These are phyloP conservation scores for Pachyrhizus erosus DNA, from an alignment of 306 rosid genomes.

Conservation along the genomic window DNA sequence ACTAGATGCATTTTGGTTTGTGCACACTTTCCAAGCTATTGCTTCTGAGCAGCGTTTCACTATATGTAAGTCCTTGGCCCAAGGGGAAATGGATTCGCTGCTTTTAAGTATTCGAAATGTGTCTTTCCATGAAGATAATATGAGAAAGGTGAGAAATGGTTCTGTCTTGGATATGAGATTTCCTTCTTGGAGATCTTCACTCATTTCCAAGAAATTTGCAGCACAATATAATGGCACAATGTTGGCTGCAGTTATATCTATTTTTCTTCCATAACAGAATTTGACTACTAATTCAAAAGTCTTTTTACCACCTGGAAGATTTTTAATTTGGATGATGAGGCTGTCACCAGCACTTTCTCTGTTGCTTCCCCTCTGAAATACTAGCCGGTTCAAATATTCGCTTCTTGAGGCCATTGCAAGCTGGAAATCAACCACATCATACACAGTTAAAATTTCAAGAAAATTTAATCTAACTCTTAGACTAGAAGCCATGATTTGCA, in stretches of 20 bases:
- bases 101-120: conserved; percentile 69
- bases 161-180: conserved; percentile 76
- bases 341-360: conserved; percentile 11
- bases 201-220: conserved; percentile 82
- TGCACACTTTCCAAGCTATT: conserved; percentile 72
- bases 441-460: conserved; percentile 12
- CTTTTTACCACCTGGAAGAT: conserved; percentile 76
- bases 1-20: conserved; percentile 48
- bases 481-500: no score
- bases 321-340: conserved; percentile 57
- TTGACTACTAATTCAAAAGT: conserved; percentile 65
- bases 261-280: conserved; percentile 85
- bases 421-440: conserved; percentile 47
- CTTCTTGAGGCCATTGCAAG: conserved; percentile 82
- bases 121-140: conserved; percentile 81
- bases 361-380: conserved; percentile 56
- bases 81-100: conserved; percentile 66
- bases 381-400: conserved; percentile 72
- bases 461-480: no score
- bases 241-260: conserved; percentile 66
- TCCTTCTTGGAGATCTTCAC: conserved; percentile 67
- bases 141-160: conserved; percentile 64
- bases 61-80: conserved; percentile 68
- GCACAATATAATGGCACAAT: conserved; percentile 69
- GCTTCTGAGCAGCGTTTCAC: conserved; percentile 67